Evolutionary conservation across 495 filamentous ascomycete genomes (phyloP).

Genomic region (Lasiosphaeria ovina): DNA sequence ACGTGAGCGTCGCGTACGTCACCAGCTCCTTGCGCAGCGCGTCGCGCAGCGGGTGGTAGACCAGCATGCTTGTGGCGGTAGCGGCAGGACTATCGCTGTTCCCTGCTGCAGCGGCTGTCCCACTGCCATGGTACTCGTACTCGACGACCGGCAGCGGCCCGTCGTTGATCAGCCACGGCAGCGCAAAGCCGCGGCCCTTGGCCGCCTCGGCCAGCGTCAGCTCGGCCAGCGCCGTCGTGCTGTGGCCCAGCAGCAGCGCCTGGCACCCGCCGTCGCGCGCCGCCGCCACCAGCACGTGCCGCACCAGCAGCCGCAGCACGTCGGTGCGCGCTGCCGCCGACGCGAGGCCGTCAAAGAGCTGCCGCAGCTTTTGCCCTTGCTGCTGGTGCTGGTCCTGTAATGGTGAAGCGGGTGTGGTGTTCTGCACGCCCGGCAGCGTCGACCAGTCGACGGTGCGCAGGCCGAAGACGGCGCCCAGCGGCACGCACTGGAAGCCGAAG

Average conservation of each 20-base stretch:
- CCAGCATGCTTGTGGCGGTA: background rate
- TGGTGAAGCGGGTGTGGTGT: constrained; percentile 31
- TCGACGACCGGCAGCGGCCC: constrained; percentile 59
- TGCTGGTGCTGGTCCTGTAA: constrained; percentile 33
- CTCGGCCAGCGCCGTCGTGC: constrained; percentile 82
- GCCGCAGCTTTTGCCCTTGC: constrained; percentile 46
- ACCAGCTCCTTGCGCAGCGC: constrained; percentile 75
- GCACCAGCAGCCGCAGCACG: constrained; percentile 65
- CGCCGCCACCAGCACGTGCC: constrained; percentile 62
- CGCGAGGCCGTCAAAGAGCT: constrained; percentile 56
- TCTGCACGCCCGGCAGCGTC: background rate
- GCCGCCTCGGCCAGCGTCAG: constrained; percentile 83
- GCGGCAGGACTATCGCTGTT: background rate
- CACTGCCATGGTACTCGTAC: constrained; percentile 23
- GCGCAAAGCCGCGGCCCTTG: constrained; percentile 79
- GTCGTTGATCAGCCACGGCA: constrained; percentile 81
- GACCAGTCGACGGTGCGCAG: constrained; percentile 42
- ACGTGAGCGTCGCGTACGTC: constrained; percentile 49
- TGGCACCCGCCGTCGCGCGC: constrained; percentile 61
- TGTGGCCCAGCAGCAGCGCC: constrained; percentile 77
- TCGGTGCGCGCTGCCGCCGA: constrained; percentile 75
- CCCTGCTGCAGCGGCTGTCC: background rate
- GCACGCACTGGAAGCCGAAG: constrained; percentile 53
- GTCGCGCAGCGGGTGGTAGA: constrained; percentile 61
- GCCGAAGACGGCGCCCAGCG: constrained; percentile 57